Base-by-base conservation (phyloP, 2,329 filamentous ascomycete species). In the Fonsecaea monophora region DNA sequence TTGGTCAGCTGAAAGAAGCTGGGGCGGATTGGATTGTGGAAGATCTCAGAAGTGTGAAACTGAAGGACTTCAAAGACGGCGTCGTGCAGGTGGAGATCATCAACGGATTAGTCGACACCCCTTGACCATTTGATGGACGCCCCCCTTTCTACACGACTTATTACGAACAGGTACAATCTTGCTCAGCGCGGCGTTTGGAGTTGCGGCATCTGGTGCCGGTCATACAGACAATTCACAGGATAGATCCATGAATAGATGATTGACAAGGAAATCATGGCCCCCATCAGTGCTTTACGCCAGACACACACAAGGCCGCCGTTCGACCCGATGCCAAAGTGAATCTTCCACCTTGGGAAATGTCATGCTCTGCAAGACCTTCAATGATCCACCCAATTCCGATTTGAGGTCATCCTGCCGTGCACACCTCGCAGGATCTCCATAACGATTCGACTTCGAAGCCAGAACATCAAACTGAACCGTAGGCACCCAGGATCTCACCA, bases 1-100 rank as follows among this genome's bases (percentile, higher is more conserved):
- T 89, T 54, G 87, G 88, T 73, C 87, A 94, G 80, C 84, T 96
- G 58, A 80, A 84, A 68, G 86, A 85, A 55, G 92, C 92, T 4
- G 89, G 87, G n/a, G 92, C 94, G 53, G 92, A 97, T 81, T 96
- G 91, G 89, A 88, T 97, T 60, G 89, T 97, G 65, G 83, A 84
- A 78, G 92, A 97, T 79, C 83, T 97, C 80, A 82, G 84, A 65
- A 93, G 90, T 71, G 87, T 96, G 69, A 86, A 80, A 72, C 81
- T 96, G 62, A 80, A 81, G 73, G 32, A 34, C 32, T 68, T 69
- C 48, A 55, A 61, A 32, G 50, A 70, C n/a, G 67, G 63, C 4
- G 62, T 58, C 15, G 58, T 65, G 61, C 60, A 68, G 45, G 65
- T 72, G 55, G 67, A 70, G 62, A 70, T 72, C 58, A 67, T 30